These are phyloP conservation scores for Cercophora scortea DNA, from an alignment of 495 filamentous ascomycete species.

Conservation along the genomic window DNA sequence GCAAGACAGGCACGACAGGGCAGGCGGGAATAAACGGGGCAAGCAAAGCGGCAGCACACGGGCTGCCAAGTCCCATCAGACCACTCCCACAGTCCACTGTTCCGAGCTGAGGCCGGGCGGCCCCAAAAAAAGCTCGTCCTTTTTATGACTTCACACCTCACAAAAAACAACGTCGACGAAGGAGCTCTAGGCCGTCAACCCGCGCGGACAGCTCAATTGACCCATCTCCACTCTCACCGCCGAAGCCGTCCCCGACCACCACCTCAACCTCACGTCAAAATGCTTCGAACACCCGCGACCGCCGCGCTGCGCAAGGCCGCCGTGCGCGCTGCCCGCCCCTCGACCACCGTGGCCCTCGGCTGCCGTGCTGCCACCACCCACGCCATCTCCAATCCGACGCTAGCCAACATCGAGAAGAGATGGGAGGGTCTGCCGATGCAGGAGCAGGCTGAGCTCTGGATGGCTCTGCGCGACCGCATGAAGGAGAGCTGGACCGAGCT, in stretches of 20 bases:
- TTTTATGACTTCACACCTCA: conserved; percentile 25
- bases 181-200: conserved; percentile 20
- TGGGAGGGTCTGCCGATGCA: conserved; percentile 96
- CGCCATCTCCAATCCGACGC: conserved; percentile 93
- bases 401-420: conserved; percentile 97
- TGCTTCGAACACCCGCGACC: conserved; percentile 33
- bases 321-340: conserved; percentile 30
- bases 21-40: conserved; percentile 6
- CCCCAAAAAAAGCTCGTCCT: conserved; percentile 29
- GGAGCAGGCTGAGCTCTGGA: conserved; percentile 99
- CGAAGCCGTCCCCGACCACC: conserved; percentile 13
- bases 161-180: conserved; percentile 24
- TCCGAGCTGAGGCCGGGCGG: conserved; percentile 16
- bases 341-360: conserved; percentile 35
- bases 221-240: conserved; percentile 31
- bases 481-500: conserved; percentile 93
- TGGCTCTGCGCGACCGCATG: conserved; percentile 95
- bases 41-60: conserved; percentile 2
- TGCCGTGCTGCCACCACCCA: conserved; percentile 59
- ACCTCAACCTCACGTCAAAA: conserved; percentile 12
- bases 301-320: conserved; percentile 33
- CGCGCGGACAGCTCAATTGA: conserved; percentile 31
- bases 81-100: conserved; percentile 14
- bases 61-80: conserved; percentile 14
- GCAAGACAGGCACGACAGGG: not conserved